Conservation (phyloP, 306 rosid species). For the Casuarina glauca region DNA sequence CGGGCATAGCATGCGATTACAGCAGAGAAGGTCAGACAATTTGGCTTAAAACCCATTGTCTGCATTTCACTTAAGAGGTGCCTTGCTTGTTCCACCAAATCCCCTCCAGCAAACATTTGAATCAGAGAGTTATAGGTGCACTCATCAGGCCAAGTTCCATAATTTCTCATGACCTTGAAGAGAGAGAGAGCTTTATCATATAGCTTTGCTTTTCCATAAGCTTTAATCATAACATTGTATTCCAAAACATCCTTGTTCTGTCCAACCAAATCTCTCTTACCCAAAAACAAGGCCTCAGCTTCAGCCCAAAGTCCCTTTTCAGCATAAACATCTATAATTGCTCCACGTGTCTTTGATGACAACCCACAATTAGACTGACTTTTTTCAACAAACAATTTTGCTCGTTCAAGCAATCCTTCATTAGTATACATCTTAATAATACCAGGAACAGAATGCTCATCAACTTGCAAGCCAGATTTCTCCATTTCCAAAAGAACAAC, state of each 20-base stretch:
- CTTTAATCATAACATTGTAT: conserved; percentile 86
- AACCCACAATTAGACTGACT: conserved; percentile 36
- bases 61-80: conserved; percentile 69
- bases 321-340: conserved; percentile 75
- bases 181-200: conserved; percentile 68
- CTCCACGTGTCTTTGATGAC: conserved; percentile 56
- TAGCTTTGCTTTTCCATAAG: conserved; percentile 73
- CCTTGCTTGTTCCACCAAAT: conserved; percentile 66
- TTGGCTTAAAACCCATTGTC: conserved; percentile 61
- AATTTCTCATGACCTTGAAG: conserved; percentile 73
- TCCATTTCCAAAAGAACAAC: conserved; percentile 69
- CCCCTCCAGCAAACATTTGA: conserved; percentile 86
- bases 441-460: conserved; percentile 70
- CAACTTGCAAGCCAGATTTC: conserved; percentile 39
- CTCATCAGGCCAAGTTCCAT: conserved; percentile 72
- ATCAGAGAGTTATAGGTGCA: conserved; percentile 82
- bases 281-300: conserved; percentile 64
- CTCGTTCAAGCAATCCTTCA: conserved; percentile 56
- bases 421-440: conserved; percentile 72
- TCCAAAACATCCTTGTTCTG: conserved; percentile 60
- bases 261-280: conserved; percentile 48
- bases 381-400: conserved; percentile 50
- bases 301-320: conserved; percentile 79
- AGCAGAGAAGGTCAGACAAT: conserved; percentile 71
- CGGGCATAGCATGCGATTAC: conserved; percentile 70